These are phyloP conservation scores for Prunus persica DNA, from an alignment of 306 rosid genomes.

Conservation along the genomic window DNA sequence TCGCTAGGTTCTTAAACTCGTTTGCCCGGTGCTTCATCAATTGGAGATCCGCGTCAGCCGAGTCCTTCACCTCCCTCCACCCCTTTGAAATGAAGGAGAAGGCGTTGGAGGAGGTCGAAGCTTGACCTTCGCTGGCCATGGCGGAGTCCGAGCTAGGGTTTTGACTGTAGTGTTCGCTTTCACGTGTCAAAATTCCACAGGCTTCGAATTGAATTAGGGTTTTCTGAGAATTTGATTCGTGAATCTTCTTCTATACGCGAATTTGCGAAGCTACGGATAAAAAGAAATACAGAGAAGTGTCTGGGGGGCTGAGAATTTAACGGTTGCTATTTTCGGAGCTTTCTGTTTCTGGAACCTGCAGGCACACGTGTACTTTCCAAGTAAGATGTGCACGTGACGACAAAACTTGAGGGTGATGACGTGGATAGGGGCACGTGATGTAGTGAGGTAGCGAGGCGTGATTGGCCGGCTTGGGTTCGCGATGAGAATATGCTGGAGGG, in stretches of 20 bases:
- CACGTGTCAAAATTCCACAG: too few relatives aligned
- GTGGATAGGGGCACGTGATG: background rate
- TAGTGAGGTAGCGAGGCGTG: slow-evolving; percentile 2
- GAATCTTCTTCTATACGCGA: slow-evolving; percentile 9
- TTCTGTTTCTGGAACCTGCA: slow-evolving; percentile 23
- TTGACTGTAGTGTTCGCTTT: background rate
- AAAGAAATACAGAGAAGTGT: too few relatives aligned
- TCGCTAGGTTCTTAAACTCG: slow-evolving; percentile 81
- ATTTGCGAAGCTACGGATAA: background rate
- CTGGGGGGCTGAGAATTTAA: slow-evolving; percentile 10
- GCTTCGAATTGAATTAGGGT: background rate
- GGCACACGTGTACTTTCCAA: slow-evolving; percentile 35
- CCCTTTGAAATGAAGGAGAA: slow-evolving; percentile 88
- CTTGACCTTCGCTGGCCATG: slow-evolving; percentile 54
- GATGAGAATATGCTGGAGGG: slow-evolving; percentile 26
- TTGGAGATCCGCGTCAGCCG: slow-evolving; percentile 92
- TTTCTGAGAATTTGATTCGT: background rate
- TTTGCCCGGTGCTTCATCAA: slow-evolving; percentile 86
- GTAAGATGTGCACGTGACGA: slow-evolving; percentile 19
- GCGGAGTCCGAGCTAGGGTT: slow-evolving; percentile 15
- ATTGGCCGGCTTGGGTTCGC: slow-evolving; percentile 19
- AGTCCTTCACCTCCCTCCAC: slow-evolving; percentile 88
- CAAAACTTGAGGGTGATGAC: slow-evolving; percentile 12
- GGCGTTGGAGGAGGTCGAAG: slow-evolving; percentile 56
- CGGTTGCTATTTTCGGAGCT: slow-evolving; percentile 18